A percentile compares a stretch with the other conserved stretches of the same genome.
Conservation (phyloP, 352 stramenopile genomes). For the Phytophthora sansomeana region DNA sequence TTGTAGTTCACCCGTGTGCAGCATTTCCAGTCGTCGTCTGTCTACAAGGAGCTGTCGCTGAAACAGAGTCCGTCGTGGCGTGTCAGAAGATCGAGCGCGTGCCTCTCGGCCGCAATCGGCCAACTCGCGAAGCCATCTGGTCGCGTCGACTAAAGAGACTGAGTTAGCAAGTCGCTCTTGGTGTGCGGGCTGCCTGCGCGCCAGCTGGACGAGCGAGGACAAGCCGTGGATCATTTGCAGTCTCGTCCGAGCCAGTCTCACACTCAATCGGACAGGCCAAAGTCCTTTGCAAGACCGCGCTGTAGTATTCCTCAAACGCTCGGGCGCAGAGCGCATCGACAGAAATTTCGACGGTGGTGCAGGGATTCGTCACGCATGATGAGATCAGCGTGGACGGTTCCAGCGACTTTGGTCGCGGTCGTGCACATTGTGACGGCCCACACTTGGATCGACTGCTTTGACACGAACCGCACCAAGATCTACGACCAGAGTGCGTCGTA, state of each 20-base stretch:
- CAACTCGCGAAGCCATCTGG: constrained; percentile 20
- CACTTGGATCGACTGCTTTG: constrained; percentile 58
- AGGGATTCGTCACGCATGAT: background rate
- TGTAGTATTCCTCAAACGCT: constrained; percentile 14
- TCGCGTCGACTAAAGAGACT: constrained; percentile 12
- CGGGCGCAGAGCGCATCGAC: background rate
- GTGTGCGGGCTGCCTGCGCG: background rate
- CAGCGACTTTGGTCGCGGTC: background rate
- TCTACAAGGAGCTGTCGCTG: constrained; percentile 3
- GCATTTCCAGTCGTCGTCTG: background rate
- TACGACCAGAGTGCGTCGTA: constrained; percentile 62
- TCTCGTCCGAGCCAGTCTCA: constrained; percentile 14
- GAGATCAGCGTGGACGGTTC: background rate
- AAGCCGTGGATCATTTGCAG: constrained; percentile 26
- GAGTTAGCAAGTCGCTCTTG: constrained; percentile 9
- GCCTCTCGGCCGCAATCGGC: constrained; percentile 13
- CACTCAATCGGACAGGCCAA: too few relatives aligned
- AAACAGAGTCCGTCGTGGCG: background rate
- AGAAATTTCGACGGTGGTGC: background rate
- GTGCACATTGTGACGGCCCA: constrained; percentile 32
- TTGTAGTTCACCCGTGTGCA: constrained; percentile 3
- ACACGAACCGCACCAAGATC: constrained; percentile 48
- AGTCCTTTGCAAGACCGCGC: background rate
- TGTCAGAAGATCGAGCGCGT: constrained; percentile 2
- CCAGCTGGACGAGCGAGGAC: constrained; percentile 9